These are phyloP conservation scores for Aspergillus floridensis DNA, from an alignment of 2,329 filamentous ascomycete species.

Conservation along the genomic window DNA sequence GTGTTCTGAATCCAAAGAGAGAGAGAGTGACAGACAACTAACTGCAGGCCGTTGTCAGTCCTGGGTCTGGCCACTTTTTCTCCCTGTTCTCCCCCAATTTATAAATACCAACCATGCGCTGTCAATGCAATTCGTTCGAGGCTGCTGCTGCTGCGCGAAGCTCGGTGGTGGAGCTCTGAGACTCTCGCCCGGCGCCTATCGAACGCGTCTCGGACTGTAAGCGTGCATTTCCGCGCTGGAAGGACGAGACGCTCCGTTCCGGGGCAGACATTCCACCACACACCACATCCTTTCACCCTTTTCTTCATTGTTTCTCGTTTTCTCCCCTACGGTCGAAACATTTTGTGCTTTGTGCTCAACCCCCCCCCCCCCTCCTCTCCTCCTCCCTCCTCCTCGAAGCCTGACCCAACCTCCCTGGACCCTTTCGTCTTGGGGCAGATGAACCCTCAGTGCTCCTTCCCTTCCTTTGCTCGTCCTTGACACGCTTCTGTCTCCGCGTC, in stretches of 20 bases:
- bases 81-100: too few relatives aligned
- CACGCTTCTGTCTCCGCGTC: slow-evolving; percentile 14
- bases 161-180: slow-evolving; percentile 27
- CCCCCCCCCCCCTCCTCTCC: neutral
- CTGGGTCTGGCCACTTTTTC: neutral
- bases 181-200: slow-evolving; percentile 37
- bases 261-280: slow-evolving; percentile 35
- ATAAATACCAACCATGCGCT: slow-evolving; percentile 7
- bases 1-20: too few relatives aligned
- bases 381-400: neutral
- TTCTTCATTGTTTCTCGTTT: slow-evolving; percentile 25
- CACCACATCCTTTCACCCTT: slow-evolving; percentile 27
- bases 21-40: neutral
- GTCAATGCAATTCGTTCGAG: slow-evolving; percentile 7
- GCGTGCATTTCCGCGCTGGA: slow-evolving; percentile 42
- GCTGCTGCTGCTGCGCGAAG: slow-evolving; percentile 20
- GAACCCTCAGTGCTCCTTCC: slow-evolving; percentile 18
- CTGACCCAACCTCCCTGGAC: slow-evolving; percentile 22
- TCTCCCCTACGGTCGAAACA: slow-evolving; percentile 21
- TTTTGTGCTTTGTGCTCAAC: slow-evolving; percentile 23
- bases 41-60: neutral
- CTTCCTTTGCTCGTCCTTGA: slow-evolving; percentile 14
- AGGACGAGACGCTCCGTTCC: slow-evolving; percentile 34
- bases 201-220: slow-evolving; percentile 42
- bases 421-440: slow-evolving; percentile 15